Conservation (phyloP, 2,329 filamentous ascomycete species). For the Colletotrichum navitas region DNA sequence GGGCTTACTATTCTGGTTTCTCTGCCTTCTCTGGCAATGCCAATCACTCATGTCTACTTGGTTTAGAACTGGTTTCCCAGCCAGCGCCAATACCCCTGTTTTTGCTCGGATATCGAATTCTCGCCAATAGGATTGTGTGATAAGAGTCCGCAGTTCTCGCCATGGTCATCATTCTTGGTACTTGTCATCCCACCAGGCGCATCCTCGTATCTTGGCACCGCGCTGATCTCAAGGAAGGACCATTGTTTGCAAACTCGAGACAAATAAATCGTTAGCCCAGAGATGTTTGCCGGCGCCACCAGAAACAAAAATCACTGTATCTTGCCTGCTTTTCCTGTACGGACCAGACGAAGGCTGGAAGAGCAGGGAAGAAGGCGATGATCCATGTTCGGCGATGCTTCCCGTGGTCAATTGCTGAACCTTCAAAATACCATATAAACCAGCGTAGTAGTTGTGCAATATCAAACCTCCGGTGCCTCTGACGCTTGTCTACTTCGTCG, state of each 20-base stretch:
- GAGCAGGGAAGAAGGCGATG: not conserved
- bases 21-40: not conserved
- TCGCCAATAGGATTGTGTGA: not conserved
- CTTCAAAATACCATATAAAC: not conserved
- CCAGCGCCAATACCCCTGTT: not conserved
- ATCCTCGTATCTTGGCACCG: not conserved
- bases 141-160: not conserved
- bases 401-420: not conserved
- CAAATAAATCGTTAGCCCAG: not conserved
- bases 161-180: not conserved
- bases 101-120: not conserved
- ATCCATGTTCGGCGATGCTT: not conserved
- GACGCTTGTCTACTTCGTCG: no score
- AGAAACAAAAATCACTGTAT: not conserved
- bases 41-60: not conserved
- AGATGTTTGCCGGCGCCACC: constrained; percentile 1
- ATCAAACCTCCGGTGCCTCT: not conserved
- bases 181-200: no score
- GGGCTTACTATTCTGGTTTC: not conserved
- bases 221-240: not conserved
- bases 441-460: not conserved
- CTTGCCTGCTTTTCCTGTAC: not conserved
- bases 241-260: not conserved
- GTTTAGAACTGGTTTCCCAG: not conserved
- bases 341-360: not conserved